phyloP scores from a whole-genome alignment of 805 yeast genomes.

The Candida nonsorbophila region DNA sequence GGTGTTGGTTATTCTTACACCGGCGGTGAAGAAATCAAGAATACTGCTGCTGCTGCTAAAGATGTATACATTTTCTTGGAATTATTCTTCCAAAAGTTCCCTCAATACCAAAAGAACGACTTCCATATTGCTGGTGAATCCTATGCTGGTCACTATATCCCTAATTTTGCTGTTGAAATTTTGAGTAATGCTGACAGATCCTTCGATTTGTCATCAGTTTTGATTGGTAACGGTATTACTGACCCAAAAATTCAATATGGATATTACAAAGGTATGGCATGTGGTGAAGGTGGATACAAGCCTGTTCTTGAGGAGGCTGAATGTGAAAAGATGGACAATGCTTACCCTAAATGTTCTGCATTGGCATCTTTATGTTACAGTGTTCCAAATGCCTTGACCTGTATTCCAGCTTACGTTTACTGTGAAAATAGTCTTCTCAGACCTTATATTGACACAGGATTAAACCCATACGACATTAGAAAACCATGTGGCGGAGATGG shows the following conservation, averaged over 20 bases:
- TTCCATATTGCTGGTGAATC: slow-evolving; percentile 94
- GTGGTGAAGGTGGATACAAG: slow-evolving; percentile 40
- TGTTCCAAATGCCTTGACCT: slow-evolving; percentile 26
- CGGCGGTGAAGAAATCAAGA: slow-evolving; percentile 49
- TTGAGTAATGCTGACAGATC: slow-evolving; percentile 54
- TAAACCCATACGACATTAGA: slow-evolving; percentile 64
- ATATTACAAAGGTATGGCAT: slow-evolving; percentile 40
- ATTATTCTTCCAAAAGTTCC: slow-evolving; percentile 79
- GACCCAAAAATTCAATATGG: slow-evolving; percentile 37
- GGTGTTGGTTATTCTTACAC: slow-evolving; percentile 90
- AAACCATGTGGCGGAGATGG: slow-evolving; percentile 43
- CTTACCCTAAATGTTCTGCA: slow-evolving; percentile 28
- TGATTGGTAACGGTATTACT: slow-evolving; percentile 43
- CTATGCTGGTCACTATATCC: slow-evolving; percentile 92
- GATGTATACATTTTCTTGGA: slow-evolving; percentile 84
- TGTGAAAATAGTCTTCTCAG: slow-evolving; percentile 23
- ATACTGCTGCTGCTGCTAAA: slow-evolving; percentile 77
- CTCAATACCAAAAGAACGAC: slow-evolving; percentile 51
- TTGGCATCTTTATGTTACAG: slow-evolving; percentile 27
- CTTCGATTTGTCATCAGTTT: slow-evolving; percentile 32
- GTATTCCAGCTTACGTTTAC: slow-evolving; percentile 34
- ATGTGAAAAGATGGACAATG: slow-evolving; percentile 30
- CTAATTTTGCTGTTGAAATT: slow-evolving; percentile 81
- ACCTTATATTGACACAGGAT: slow-evolving; percentile 42
- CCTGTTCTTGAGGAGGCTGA: slow-evolving; percentile 27